A percentile compares a stretch with the other conserved stretches of the same genome.
These are phyloP conservation scores for Cyclaneusma minus DNA, from an alignment of 2,329 filamentous ascomycete genomes.

Conservation along the genomic window DNA sequence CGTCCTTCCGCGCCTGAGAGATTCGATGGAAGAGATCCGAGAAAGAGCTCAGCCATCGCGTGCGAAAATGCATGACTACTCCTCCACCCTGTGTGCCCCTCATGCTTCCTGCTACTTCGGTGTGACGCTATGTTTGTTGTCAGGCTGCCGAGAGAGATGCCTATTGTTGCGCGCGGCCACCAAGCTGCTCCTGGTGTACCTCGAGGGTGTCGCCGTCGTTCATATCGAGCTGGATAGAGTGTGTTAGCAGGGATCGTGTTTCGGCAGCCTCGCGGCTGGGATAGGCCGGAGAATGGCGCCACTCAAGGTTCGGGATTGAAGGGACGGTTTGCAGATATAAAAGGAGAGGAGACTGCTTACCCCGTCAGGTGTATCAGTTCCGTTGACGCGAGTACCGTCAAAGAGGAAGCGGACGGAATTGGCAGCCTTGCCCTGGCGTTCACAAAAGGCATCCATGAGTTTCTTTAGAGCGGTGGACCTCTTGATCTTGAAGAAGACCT, in stretches of 20 bases:
- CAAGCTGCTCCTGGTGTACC: constrained; percentile 96
- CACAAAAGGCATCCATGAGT: constrained; percentile 96
- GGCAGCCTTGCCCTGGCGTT: constrained; percentile 78
- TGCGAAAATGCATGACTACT: too few relatives aligned
- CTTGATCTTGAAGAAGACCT: constrained; percentile 99
- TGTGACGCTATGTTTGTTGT: too few relatives aligned
- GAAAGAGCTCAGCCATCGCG: too few relatives aligned
- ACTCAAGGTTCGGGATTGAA: constrained; percentile 1
- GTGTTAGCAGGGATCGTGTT: constrained; percentile 2
- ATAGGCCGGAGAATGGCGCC: constrained; percentile 1
- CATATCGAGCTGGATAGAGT: constrained; percentile 74
- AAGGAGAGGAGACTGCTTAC: too few relatives aligned
- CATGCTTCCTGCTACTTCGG: too few relatives aligned
- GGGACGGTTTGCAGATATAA: too few relatives aligned
- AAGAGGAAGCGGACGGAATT: constrained; percentile 86
- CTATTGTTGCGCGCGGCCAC: too few relatives aligned
- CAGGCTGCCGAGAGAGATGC: too few relatives aligned
- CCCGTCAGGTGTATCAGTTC: constrained; percentile 76
- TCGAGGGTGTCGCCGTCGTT: constrained; percentile 88
- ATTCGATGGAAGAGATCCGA: too few relatives aligned
- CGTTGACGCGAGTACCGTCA: constrained; percentile 84
- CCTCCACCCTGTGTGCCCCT: too few relatives aligned
- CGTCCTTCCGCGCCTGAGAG: too few relatives aligned
- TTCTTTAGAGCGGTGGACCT: constrained; percentile 90
- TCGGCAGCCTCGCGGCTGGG: constrained; percentile 6